A percentile compares a stretch with the other conserved stretches of the same genome.
Conservation (phyloP, 2,329 filamentous ascomycete genomes). For the Colletotrichum musae region DNA sequence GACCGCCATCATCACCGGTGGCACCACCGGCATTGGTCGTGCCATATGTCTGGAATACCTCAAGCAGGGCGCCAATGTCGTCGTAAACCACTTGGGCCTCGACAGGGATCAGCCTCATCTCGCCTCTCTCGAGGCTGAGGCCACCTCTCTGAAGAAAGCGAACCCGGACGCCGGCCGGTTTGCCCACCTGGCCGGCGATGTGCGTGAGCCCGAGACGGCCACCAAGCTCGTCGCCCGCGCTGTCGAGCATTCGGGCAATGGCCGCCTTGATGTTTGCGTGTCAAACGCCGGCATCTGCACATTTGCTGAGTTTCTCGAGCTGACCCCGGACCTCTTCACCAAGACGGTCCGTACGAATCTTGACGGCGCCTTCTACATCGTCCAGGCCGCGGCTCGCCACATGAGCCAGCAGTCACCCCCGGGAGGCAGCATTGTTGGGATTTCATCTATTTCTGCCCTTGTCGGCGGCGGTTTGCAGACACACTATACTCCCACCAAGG, state of each 20-base stretch:
- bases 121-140: constrained; percentile 66
- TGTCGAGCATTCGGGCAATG: constrained; percentile 70
- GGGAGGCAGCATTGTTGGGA: constrained; percentile 85
- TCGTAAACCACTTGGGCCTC: constrained; percentile 83
- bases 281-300: constrained; percentile 91
- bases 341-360: constrained; percentile 85
- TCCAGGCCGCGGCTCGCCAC: constrained; percentile 87
- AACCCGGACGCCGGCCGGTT: constrained; percentile 69
- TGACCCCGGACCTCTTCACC: constrained; percentile 78
- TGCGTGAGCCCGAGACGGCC: constrained; percentile 81
- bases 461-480: constrained; percentile 84
- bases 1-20: constrained; percentile 88
- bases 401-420: constrained; percentile 78
- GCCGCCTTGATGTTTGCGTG: constrained; percentile 82
- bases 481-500: constrained; percentile 93
- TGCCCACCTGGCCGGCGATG: constrained; percentile 81
- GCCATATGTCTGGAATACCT: constrained; percentile 87
- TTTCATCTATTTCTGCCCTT: constrained; percentile 81
- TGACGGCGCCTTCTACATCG: constrained; percentile 88
- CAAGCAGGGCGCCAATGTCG: constrained; percentile 82
- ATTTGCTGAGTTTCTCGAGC: constrained; percentile 87
- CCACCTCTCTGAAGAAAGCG: constrained; percentile 58
- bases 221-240: constrained; percentile 76
- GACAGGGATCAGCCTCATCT: constrained; percentile 66
- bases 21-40: constrained; percentile 87